Evolutionary conservation across 2,329 filamentous ascomycete species (phyloP).

Genomic region (Fusarium circinatum): DNA sequence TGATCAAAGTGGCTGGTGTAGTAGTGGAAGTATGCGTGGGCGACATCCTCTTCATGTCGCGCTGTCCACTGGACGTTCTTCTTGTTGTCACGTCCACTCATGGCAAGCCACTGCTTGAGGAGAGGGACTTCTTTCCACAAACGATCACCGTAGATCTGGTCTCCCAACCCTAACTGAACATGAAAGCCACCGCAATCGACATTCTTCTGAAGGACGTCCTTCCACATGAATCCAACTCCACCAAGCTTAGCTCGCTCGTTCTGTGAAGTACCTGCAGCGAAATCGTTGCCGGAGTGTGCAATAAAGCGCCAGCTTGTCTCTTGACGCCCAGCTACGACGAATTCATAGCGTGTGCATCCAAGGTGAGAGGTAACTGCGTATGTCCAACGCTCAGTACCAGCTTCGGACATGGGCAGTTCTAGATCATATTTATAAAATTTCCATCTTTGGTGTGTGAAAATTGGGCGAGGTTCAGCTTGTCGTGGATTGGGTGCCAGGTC

Average conservation of each 20-base stretch:
- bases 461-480: slow-evolving; percentile 83
- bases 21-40: slow-evolving; percentile 98
- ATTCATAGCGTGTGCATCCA: slow-evolving; percentile 98
- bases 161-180: slow-evolving; percentile 88
- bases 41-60: slow-evolving; percentile 93
- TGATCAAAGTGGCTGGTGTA: slow-evolving; percentile 99
- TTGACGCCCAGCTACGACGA: slow-evolving; percentile 88
- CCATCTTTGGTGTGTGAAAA: slow-evolving; percentile 92
- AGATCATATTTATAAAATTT: slow-evolving; percentile 95
- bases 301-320: slow-evolving; percentile 97
- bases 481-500: slow-evolving; percentile 93
- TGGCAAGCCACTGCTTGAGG: slow-evolving; percentile 93
- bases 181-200: slow-evolving; percentile 96
- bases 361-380: slow-evolving; percentile 97
- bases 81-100: slow-evolving; percentile 91
- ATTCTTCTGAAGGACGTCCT: slow-evolving; percentile 97
- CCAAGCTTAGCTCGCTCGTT: slow-evolving; percentile 87
- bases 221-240: slow-evolving; percentile 97
- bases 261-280: slow-evolving; percentile 85
- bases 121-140: slow-evolving; percentile 96
- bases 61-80: slow-evolving; percentile 94
- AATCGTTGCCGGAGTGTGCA: slow-evolving; percentile 96
- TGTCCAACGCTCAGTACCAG: slow-evolving; percentile 84
- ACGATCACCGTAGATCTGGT: slow-evolving; percentile 94
- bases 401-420: slow-evolving; percentile 89